A percentile compares a stretch with the other conserved stretches of the same genome.
phyloP scores from a whole-genome alignment of 2,329 filamentous ascomycete genomes.

The Hypomyces perniciosus region DNA sequence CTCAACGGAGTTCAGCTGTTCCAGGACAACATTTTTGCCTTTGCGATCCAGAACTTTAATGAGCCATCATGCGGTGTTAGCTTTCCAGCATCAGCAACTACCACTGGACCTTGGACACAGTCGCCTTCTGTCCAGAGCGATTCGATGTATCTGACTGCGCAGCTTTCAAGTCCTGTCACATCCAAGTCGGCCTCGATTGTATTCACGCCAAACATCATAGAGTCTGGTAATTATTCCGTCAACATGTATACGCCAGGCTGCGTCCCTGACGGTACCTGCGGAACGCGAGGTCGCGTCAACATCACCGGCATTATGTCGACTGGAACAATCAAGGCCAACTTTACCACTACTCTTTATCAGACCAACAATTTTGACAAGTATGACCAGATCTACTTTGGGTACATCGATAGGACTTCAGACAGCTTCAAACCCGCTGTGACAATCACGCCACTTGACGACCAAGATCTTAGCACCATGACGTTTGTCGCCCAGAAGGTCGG shows the following conservation, averaged over 20 bases:
- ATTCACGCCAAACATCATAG: constrained; percentile 76
- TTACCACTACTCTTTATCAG: constrained; percentile 66
- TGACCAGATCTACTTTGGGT: constrained; percentile 82
- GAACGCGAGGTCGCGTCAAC: constrained; percentile 71
- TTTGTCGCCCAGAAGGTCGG: constrained; percentile 86
- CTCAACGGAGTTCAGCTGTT: constrained; percentile 82
- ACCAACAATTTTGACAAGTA: constrained; percentile 97
- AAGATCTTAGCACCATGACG: constrained; percentile 56
- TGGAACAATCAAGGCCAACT: constrained; percentile 38
- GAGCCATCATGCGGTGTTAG: constrained; percentile 70
- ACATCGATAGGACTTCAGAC: constrained; percentile 66
- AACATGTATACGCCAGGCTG: constrained; percentile 93
- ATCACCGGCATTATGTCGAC: constrained; percentile 66
- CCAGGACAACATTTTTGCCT: constrained; percentile 76
- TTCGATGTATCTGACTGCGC: constrained; percentile 70
- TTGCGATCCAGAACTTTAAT: constrained; percentile 82
- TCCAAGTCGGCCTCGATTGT: constrained; percentile 61
- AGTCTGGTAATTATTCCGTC: constrained; percentile 87
- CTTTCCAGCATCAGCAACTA: constrained; percentile 57
- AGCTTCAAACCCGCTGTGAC: constrained; percentile 78
- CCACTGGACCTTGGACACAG: constrained; percentile 68
- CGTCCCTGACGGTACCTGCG: constrained; percentile 69
- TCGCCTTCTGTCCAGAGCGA: constrained; percentile 62
- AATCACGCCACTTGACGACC: constrained; percentile 61
- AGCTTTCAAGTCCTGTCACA: constrained; percentile 50